These are phyloP conservation scores for Pyrenopolyporus hunteri DNA, from an alignment of 495 filamentous ascomycete species.

Conservation along the genomic window DNA sequence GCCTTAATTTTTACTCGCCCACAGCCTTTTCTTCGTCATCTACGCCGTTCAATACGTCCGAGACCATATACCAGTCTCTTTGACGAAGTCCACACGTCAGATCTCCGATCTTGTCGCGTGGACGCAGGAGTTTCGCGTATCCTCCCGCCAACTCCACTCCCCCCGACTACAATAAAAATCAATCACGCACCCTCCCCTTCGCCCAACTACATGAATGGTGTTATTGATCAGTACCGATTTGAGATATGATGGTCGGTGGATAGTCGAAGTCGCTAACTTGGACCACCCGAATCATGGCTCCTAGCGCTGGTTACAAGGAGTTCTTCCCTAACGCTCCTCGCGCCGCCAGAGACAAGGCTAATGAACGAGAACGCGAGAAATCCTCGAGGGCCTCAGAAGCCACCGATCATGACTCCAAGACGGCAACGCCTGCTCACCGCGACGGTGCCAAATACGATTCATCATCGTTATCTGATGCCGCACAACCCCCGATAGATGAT, in stretches of 20 bases:
- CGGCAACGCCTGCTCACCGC: conserved; percentile 42
- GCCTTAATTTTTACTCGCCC: conserved; percentile 12
- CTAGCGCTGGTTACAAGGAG: conserved; percentile 80
- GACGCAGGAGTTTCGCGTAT: conserved; percentile 44
- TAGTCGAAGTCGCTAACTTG: conserved; percentile 52
- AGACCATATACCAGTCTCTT: conserved; percentile 22
- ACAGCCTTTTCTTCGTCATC: conserved; percentile 5
- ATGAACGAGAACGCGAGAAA: conserved; percentile 57
- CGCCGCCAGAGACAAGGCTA: conserved; percentile 60
- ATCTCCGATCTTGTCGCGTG: conserved; percentile 49
- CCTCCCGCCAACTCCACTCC: conserved; percentile 22
- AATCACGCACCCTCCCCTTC: conserved; percentile 12
- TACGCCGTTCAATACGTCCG: conserved; percentile 17
- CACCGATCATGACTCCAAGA: conserved; percentile 57
- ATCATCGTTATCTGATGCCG: conserved; percentile 45
- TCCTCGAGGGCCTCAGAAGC: conserved; percentile 47
- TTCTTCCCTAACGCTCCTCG: conserved; percentile 88
- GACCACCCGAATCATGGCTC: conserved; percentile 71
- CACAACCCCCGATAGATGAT: conserved; percentile 57
- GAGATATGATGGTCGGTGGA: conserved; percentile 63
- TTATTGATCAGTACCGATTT: conserved; percentile 43
- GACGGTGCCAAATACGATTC: conserved; percentile 47
- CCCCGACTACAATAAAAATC: conserved; percentile 22
- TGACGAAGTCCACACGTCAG: conserved; percentile 46
- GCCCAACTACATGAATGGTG: conserved; percentile 50